Evolutionary conservation across 148 eudicot species (phyloP).

Genomic region (Rhododendron molle): DNA sequence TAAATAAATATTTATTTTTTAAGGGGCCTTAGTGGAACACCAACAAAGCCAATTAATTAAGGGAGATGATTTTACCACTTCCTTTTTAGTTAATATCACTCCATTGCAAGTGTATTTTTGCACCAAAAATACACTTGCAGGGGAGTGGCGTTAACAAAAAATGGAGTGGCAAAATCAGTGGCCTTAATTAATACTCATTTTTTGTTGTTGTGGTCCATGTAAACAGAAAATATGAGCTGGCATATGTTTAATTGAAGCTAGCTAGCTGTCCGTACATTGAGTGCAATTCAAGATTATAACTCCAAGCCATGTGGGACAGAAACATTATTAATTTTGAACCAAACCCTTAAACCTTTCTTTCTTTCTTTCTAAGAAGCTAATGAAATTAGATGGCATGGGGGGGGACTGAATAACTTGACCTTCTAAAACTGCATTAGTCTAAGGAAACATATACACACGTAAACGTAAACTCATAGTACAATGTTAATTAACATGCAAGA

Average conservation of each 20-base stretch:
- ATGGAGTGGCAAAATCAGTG: too few relatives aligned
- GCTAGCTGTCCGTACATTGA: background rate
- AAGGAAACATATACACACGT: background rate
- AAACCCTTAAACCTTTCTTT: background rate
- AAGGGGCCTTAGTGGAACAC: too few relatives aligned
- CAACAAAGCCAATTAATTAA: too few relatives aligned
- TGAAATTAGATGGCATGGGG: background rate
- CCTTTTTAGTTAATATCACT: too few relatives aligned
- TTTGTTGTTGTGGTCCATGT: background rate
- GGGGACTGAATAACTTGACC: background rate
- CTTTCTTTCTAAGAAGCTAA: background rate
- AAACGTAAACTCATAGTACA: background rate
- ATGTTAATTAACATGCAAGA: constrained; percentile 18
- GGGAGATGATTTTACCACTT: too few relatives aligned
- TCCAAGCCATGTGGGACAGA: background rate
- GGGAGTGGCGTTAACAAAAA: too few relatives aligned
- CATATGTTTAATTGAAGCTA: background rate
- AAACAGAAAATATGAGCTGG: background rate
- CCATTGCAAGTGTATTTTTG: too few relatives aligned
- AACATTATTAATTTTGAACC: background rate
- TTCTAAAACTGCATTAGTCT: background rate
- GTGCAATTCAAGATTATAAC: background rate
- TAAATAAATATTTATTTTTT: too few relatives aligned
- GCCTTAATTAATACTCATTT: too few relatives aligned
- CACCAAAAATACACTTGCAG: too few relatives aligned